Conservation (phyloP, 2,329 filamentous ascomycete species). For the Paecilomyces fulvus region DNA sequence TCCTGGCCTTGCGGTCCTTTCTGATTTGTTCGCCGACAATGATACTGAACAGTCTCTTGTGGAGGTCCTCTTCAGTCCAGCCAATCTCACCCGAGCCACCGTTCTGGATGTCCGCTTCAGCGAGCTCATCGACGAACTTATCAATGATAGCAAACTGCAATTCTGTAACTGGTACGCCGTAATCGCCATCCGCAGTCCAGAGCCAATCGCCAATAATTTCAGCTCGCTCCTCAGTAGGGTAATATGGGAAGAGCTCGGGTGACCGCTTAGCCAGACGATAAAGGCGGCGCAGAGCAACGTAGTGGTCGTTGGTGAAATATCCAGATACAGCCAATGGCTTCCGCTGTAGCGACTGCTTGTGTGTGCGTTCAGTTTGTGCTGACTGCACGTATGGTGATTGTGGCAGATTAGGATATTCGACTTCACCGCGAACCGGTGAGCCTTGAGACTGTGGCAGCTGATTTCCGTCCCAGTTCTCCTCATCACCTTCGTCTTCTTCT, state of each 20-base stretch:
- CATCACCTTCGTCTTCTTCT: slow-evolving; percentile 2
- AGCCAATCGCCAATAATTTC: slow-evolving; percentile 36
- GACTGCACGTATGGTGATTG: background rate
- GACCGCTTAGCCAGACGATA: slow-evolving; percentile 30
- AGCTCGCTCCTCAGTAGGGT: slow-evolving; percentile 23
- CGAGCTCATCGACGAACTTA: slow-evolving; percentile 30
- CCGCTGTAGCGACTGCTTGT: slow-evolving; percentile 8
- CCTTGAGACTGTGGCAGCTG: background rate
- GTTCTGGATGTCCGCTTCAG: slow-evolving; percentile 23
- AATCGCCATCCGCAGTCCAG: slow-evolving; percentile 33
- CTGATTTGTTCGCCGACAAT: slow-evolving; percentile 40
- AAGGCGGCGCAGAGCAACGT: slow-evolving; percentile 28
- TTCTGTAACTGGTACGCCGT: slow-evolving; percentile 34
- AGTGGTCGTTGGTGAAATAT: slow-evolving; percentile 36
- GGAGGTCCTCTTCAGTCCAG: slow-evolving; percentile 38
- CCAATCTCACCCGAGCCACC: slow-evolving; percentile 30
- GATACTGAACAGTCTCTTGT: slow-evolving; percentile 37
- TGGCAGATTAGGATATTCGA: background rate
- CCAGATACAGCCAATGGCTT: slow-evolving; percentile 26
- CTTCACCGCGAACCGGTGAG: background rate
- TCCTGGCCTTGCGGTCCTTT: slow-evolving; percentile 27
- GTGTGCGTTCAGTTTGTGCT: slow-evolving; percentile 3
- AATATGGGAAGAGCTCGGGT: slow-evolving; percentile 31
- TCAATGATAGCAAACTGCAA: slow-evolving; percentile 35
- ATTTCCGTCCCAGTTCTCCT: slow-evolving; percentile 1